These are phyloP conservation scores for Xylariomycetidae sp. DNA, from an alignment of 2,329 filamentous ascomycete species.

Conservation along the genomic window DNA sequence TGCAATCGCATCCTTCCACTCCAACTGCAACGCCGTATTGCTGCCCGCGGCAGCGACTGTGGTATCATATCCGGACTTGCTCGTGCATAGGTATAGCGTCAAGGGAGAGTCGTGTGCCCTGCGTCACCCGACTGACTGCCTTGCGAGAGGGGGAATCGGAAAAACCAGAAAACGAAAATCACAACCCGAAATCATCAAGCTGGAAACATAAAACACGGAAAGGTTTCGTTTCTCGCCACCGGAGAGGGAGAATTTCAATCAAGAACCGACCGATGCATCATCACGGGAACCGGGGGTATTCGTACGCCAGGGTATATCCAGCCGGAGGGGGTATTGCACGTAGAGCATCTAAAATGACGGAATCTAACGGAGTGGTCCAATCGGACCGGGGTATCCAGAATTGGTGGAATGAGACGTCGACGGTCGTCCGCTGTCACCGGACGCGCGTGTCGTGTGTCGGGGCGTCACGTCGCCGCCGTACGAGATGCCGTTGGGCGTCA, in stretches of 20 bases:
- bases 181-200: conserved; percentile 6
- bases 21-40: conserved; percentile 27
- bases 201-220: conserved; percentile 21
- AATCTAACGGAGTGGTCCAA: conserved; percentile 85
- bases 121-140: conserved; percentile 17
- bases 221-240: too few species aligned
- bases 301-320: conserved; percentile 62
- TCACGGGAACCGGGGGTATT: conserved; percentile 43
- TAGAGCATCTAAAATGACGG: conserved; percentile 39
- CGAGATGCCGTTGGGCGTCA: conserved; percentile 50
- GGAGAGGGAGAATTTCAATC: neutral
- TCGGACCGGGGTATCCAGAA: conserved; percentile 92
- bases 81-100: conserved; percentile 28
- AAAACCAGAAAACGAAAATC: conserved; percentile 17
- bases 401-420: conserved; percentile 91
- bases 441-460: conserved; percentile 75
- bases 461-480: conserved; percentile 77
- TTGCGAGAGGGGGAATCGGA: conserved; percentile 19
- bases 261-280: conserved; percentile 40
- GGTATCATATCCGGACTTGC: conserved; percentile 29
- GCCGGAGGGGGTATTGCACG: conserved; percentile 50
- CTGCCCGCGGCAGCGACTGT: conserved; percentile 24
- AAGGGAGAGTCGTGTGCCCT: conserved; percentile 22
- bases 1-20: conserved; percentile 22
- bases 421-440: conserved; percentile 85